Base-by-base conservation (phyloP, 2,329 filamentous ascomycete genomes). In the Neonectria sp. region DNA sequence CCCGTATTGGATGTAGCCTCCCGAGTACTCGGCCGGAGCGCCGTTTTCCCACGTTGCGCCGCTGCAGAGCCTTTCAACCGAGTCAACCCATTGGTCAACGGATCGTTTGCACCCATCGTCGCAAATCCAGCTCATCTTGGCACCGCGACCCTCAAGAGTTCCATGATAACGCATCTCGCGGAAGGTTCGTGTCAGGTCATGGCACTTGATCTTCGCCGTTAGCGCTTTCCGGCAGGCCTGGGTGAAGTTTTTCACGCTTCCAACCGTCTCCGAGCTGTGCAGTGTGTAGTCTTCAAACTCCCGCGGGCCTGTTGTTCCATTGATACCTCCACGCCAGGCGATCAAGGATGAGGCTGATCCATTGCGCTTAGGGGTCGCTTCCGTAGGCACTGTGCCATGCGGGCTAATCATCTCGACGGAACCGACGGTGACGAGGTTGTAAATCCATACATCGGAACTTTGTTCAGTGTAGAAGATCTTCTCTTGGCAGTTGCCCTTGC, bases 401-500 rank as follows among this genome's bases (percentile, higher is more conserved):
- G 69, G 71, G 11, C 55, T 64, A n/a, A 69, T 60, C 67, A 75
- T 75, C 48, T 75, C 63, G 3, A 68, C 27, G 25, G 52, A 67
- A 21, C 53, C 71, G 7, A 65, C 56, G 0, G 73, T 76, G 46
- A 57, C 57, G 21, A 75, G 71, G 37, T 75, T 76, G 64, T 73
- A 73, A 4, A 76, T 55, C 73, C 70, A 76, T 6, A 76, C n/a
- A 25, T 73, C 68, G 4, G 46, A 64, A n/a, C 63, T 73, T 57
- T 74, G 48, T 37, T 75, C 63, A 0, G 63, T 48, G 4, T 76
- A 56, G 15, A 77, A 56, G 33, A 63, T 21, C 40, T 60, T 67
- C 9, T 64, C 24, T 27, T 79, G 77, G 51, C 77, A 79, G 53
- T 8, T 31, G 5, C 4, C 8, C 29, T 68, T 40, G 12, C 56